A percentile compares a stretch with the other conserved stretches of the same genome.
phyloP scores from a whole-genome alignment of 2,329 filamentous ascomycete genomes.

The Penicillium sp. region DNA sequence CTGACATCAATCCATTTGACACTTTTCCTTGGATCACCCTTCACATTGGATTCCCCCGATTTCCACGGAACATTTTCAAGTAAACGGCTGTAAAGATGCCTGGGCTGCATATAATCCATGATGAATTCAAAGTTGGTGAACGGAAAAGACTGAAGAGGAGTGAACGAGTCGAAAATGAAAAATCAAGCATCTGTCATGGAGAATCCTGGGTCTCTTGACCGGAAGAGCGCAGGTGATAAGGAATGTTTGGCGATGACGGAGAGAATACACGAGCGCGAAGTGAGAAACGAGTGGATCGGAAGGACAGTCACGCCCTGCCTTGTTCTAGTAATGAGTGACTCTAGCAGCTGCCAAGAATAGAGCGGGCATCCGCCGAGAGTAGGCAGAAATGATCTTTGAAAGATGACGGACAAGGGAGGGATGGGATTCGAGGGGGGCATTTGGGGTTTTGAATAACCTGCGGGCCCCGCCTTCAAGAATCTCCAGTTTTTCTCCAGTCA shows the following conservation, averaged over 20 bases:
- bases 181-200: constrained; percentile 3
- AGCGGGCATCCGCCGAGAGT: background rate
- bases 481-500: background rate
- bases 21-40: constrained; percentile 21
- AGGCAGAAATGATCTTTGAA: constrained; percentile 8
- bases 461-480: constrained; percentile 1
- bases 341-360: constrained; percentile 12
- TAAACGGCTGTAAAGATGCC: constrained; percentile 22
- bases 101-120: constrained; percentile 25
- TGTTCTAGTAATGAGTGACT: constrained; percentile 2
- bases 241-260: constrained; percentile 9
- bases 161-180: constrained; percentile 7
- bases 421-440: constrained; percentile 9
- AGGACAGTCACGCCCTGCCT: background rate
- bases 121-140: constrained; percentile 1
- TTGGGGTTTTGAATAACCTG: constrained; percentile 19
- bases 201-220: constrained; percentile 12
- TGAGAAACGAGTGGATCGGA: constrained; percentile 11
- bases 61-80: constrained; percentile 28
- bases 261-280: background rate
- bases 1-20: constrained; percentile 24
- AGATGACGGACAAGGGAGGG: constrained; percentile 9
- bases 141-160: constrained; percentile 1
- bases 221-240: constrained; percentile 10
- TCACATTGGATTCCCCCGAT: constrained; percentile 17